Base-by-base conservation (phyloP, 805 yeast genomes). In the Candida palmyrensis region DNA sequence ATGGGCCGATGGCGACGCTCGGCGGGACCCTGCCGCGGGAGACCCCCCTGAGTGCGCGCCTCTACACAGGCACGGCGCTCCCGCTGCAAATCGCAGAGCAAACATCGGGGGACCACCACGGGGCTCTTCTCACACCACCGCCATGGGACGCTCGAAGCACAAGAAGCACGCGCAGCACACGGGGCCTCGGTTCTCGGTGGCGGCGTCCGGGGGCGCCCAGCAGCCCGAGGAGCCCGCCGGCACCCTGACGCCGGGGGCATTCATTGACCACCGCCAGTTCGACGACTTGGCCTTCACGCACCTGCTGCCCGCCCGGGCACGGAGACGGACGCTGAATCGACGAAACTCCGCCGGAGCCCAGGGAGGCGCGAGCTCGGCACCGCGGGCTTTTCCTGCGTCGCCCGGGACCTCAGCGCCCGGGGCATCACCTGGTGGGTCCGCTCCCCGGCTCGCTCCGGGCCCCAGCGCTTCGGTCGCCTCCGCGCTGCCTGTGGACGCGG, bases 181-280 rank as follows among this genome's bases (percentile, higher is more conserved):
- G n/a, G n/a, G n/a, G n/a, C n/a, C n/a, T n/a, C n/a, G n/a, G n/a
- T n/a, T n/a, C n/a, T n/a, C n/a, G n/a, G n/a, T n/a, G n/a, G n/a
- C n/a, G n/a, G n/a, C n/a, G n/a, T n/a, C n/a, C n/a, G n/a, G n/a
- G n/a, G n/a, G n/a, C n/a, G n/a, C n/a, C n/a, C n/a, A n/a, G n/a
- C n/a, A n/a, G n/a, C n/a, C n/a, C n/a, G n/a, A n/a, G n/a, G n/a
- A n/a, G n/a, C n/a, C n/a, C n/a, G n/a, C n/a, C n/a, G n/a, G n/a
- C n/a, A n/a, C n/a, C n/a, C n/a, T n/a, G n/a, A n/a, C n/a, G n/a
- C 33, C 40, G 16, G 51, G 48, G n/a, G 49, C 52, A 1, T 58
- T 36, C 33, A 50, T 55, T 18, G 68, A 61, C 36, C 62, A 59
- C 38, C 39, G 66, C 22, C 40, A 40, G 27, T 42, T 48, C 18